Percentiles rank a stretch among this genome's conserved stretches.
Evolutionary conservation across 176 grass and related monocot genomes (phyloP).

Genomic region (Zizania latifolia): DNA sequence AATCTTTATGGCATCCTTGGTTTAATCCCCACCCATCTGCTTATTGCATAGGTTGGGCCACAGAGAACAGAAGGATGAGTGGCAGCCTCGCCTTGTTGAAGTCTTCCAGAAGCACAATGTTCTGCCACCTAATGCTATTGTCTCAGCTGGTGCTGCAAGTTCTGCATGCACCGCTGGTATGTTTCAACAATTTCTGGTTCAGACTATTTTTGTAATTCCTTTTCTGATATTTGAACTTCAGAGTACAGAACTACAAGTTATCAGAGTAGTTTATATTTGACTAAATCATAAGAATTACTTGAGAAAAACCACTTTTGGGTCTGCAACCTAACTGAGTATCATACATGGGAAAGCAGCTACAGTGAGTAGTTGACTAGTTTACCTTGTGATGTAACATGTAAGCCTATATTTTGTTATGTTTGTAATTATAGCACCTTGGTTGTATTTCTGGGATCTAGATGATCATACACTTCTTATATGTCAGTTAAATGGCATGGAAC

Average conservation of each 20-base stretch:
- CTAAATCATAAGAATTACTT: not conserved
- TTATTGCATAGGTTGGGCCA: slow-evolving; percentile 77
- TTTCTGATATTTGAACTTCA: not conserved
- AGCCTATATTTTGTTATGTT: slow-evolving; percentile 15
- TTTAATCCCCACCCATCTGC: not conserved
- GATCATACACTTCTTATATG: not conserved
- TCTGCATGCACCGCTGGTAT: slow-evolving; percentile 93
- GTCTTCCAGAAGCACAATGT: slow-evolving; percentile 83
- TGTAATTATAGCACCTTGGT: slow-evolving; percentile 2
- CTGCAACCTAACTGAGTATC: not conserved
- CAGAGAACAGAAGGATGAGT: slow-evolving; percentile 97
- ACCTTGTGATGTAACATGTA: not conserved
- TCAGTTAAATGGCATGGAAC: not conserved
- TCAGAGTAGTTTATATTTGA: not conserved
- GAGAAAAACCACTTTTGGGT: not conserved
- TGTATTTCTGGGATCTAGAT: not conserved
- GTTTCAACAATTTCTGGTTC: not conserved
- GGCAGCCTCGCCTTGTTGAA: slow-evolving; percentile 84
- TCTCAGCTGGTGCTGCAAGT: slow-evolving; percentile 81
- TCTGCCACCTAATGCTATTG: slow-evolving; percentile 67
- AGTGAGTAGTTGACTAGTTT: not conserved
- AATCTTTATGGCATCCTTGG: not conserved
- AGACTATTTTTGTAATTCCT: slow-evolving; percentile 4
- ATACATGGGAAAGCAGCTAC: not conserved
- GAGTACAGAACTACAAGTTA: not conserved